A percentile compares a stretch with the other conserved stretches of the same genome.
phyloP scores from a whole-genome alignment of 2,329 filamentous ascomycete genomes.

The Epichloe coenophiala region DNA sequence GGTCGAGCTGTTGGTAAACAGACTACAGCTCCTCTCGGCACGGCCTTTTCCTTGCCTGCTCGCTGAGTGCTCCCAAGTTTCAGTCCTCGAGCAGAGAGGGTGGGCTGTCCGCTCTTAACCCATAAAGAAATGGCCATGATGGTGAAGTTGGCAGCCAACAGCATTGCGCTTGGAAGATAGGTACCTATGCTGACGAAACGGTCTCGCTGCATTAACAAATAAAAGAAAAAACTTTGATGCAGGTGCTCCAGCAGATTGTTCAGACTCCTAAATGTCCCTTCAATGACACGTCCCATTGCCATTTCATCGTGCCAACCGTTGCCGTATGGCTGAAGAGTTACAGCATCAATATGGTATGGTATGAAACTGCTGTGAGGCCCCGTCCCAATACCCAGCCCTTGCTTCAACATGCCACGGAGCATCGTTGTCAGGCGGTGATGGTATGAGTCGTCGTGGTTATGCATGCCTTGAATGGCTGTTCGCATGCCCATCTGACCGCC shows the following conservation, averaged over 20 bases:
- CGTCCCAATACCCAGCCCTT: constrained; percentile 77
- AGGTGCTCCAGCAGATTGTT: constrained; percentile 95
- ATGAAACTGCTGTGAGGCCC: constrained; percentile 94
- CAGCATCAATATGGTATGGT: constrained; percentile 91
- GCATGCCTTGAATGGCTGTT: constrained; percentile 75
- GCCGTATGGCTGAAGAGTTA: constrained; percentile 82
- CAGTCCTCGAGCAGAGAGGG: neutral
- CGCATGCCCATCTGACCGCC: constrained; percentile 84
- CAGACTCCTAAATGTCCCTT: constrained; percentile 81
- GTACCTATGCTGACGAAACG: constrained; percentile 97
- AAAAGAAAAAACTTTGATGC: constrained; percentile 99
- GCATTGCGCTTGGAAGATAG: constrained; percentile 94
- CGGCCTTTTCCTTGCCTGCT: constrained; percentile 1
- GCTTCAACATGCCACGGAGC: constrained; percentile 81
- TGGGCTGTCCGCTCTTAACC: constrained; percentile 62
- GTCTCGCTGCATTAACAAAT: constrained; percentile 79
- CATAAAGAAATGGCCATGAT: constrained; percentile 93
- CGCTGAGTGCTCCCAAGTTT: neutral
- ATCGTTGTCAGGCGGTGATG: constrained; percentile 73
- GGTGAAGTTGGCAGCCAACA: constrained; percentile 86
- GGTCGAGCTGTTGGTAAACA: constrained; percentile 9
- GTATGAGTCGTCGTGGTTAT: constrained; percentile 69
- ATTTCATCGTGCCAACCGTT: constrained; percentile 97
- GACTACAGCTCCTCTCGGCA: constrained; percentile 19
- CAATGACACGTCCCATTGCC: constrained; percentile 77